Base-by-base conservation (phyloP, 352 stramenopile genomes). In the Phytophthora macrochlamydospora region DNA sequence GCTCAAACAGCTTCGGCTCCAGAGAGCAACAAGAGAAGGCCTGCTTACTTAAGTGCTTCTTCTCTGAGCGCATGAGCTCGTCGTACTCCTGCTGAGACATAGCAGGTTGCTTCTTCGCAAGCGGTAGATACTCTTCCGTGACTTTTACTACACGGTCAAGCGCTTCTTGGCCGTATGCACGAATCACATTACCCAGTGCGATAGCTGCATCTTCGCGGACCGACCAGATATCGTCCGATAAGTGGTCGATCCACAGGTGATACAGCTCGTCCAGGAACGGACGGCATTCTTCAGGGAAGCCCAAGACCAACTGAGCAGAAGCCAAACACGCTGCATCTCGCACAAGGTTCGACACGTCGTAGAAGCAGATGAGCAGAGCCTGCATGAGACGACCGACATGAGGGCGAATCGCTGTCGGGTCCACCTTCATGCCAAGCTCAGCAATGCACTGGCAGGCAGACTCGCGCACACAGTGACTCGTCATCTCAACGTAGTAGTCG, bases 221-320 rank as follows among this genome's bases (percentile, higher is more conserved):
- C n/a, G 91, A 98, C 96, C 96, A 99, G 68, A 99, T 98, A 55
- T 98, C 90, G 71, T 99, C 97, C 43, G 95, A 97, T 45, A 99
- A 74, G 69, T 99, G 96, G 53, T 97, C 92, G 37, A 97, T 96
- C 96, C 96, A 99, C 58, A 91, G 59, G 32, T 83, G 78, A 55
- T 89, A 92, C 1, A 99, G 69, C 49, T 92, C 92, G 2, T 94
- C 78, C 18, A 98, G 70, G 68, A 97, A 95, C 6, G 83, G 76
- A 7, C 80, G 80, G 37, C 86, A 98, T 56, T 98, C 93, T 29
- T 97, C 79, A 0, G 86, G 83, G 56, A 95, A 97, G n/a, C 80
- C 82, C 30, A 89, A 55, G 24, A 89, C 83, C 33, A 97, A 88
- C 59, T 96, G 82, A 0, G 86, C 89, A 9, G 86, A 90, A 0